Conservation (phyloP, 805 yeast species). For the Ogataea methanolica region DNA sequence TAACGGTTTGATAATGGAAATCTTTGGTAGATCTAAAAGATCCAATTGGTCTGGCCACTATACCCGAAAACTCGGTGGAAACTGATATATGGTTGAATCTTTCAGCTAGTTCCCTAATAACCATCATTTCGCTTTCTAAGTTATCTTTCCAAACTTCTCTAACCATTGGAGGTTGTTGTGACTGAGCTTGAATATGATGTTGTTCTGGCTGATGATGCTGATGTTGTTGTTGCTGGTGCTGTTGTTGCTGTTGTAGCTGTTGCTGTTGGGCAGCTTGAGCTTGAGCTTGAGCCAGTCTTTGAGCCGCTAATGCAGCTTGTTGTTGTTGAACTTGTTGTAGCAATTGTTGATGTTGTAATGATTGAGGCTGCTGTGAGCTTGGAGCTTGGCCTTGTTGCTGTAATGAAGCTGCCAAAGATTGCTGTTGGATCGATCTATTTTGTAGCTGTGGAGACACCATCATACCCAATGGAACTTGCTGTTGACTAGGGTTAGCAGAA, state of each 20-base stretch:
- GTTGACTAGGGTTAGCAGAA: slow-evolving; percentile 12
- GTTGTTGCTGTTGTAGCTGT: slow-evolving; percentile 20
- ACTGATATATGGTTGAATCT: slow-evolving; percentile 59
- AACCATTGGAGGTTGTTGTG: slow-evolving; percentile 37
- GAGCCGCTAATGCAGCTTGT: slow-evolving; percentile 23
- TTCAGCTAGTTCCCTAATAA: slow-evolving; percentile 53
- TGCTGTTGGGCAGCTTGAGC: slow-evolving; percentile 10
- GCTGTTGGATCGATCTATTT: slow-evolving; percentile 28
- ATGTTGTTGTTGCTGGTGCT: slow-evolving; percentile 20
- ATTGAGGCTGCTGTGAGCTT: slow-evolving; percentile 3
- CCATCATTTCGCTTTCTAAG: slow-evolving; percentile 60
- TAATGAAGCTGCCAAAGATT: slow-evolving; percentile 22
- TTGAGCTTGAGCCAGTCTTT: slow-evolving; percentile 18
- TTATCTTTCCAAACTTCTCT: slow-evolving; percentile 75
- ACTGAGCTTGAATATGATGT: slow-evolving; percentile 11
- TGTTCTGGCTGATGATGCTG: slow-evolving; percentile 18
- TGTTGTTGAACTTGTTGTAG: slow-evolving; percentile 20
- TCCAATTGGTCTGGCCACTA: slow-evolving; percentile 94
- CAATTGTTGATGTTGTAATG: slow-evolving; percentile 16
- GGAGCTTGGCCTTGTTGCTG: slow-evolving; percentile 17
- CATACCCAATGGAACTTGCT: slow-evolving; percentile 24
- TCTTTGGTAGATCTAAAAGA: slow-evolving; percentile 84
- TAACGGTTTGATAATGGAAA: slow-evolving; percentile 92
- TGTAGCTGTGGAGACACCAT: slow-evolving; percentile 33
- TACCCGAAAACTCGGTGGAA: slow-evolving; percentile 94